phyloP scores from a whole-genome alignment of 495 filamentous ascomycete genomes.

The Xylaria bambusicola region DNA sequence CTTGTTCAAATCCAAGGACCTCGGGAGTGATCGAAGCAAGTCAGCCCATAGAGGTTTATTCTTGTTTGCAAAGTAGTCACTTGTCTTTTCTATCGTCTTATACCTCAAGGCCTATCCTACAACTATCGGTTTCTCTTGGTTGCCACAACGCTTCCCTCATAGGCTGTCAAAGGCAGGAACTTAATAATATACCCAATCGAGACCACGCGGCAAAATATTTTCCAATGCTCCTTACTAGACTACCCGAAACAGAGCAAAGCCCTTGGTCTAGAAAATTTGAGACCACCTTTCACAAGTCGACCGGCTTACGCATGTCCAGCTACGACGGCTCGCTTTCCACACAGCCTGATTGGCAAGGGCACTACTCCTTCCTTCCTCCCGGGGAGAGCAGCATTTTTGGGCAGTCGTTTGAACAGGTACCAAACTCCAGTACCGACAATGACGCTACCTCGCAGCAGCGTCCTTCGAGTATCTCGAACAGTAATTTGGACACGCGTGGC shows the following conservation, averaged over 20 bases:
- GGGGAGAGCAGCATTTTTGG: slow-evolving; percentile 52
- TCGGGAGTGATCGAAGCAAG: not conserved
- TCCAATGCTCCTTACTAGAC: slow-evolving; percentile 64
- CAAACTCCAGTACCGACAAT: slow-evolving; percentile 42
- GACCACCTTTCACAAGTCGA: slow-evolving; percentile 51
- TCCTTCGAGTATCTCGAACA: slow-evolving; percentile 40
- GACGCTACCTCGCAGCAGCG: slow-evolving; percentile 47
- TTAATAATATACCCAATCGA: slow-evolving; percentile 9
- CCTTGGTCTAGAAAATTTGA: slow-evolving; percentile 62
- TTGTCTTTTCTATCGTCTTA: too few species aligned
- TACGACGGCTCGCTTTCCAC: slow-evolving; percentile 52
- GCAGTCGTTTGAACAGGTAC: slow-evolving; percentile 50
- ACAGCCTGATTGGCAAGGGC: slow-evolving; percentile 62
- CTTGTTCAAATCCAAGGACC: not conserved
- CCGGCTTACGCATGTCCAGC: slow-evolving; percentile 62
- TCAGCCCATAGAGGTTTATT: not conserved
- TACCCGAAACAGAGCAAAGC: slow-evolving; percentile 57
- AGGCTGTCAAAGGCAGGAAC: not conserved
- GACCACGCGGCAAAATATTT: slow-evolving; percentile 32
- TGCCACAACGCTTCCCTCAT: not conserved
- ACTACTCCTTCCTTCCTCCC: slow-evolving; percentile 57
- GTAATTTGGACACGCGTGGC: slow-evolving; percentile 35
- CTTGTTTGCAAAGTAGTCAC: too few species aligned
- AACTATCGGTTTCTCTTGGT: not conserved
- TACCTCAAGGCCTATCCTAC: not conserved